These are phyloP conservation scores for Shiraia sp. DNA, from an alignment of 2,329 filamentous ascomycete species.

Conservation along the genomic window DNA sequence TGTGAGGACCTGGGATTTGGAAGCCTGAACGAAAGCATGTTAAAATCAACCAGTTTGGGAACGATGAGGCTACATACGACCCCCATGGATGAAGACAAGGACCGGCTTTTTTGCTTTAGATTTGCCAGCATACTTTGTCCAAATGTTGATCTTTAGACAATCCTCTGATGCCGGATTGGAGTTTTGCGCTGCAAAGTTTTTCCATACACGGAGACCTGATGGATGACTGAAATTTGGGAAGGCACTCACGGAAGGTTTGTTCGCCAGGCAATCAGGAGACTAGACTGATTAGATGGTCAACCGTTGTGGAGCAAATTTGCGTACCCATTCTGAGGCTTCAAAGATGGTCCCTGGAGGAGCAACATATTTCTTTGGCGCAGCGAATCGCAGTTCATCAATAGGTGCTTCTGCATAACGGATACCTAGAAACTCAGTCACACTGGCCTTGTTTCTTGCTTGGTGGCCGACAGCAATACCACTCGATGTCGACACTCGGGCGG, in stretches of 20 bases:
- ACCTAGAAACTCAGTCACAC: conserved; percentile 40
- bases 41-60: neutral
- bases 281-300: conserved; percentile 14
- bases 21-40: conserved; percentile 17
- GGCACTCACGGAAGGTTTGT: conserved; percentile 25
- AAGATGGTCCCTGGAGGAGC: conserved; percentile 24
- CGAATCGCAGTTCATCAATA: conserved; percentile 39
- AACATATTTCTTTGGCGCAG: conserved; percentile 30
- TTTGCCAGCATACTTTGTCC: conserved; percentile 24
- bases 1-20: conserved; percentile 29
- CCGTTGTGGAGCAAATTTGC: neutral
- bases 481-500: conserved; percentile 25
- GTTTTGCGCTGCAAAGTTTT: conserved; percentile 31
- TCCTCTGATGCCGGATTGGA: conserved; percentile 29
- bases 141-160: conserved; percentile 36
- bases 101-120: conserved; percentile 29
- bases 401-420: conserved; percentile 43
- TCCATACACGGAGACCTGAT: conserved; percentile 29
- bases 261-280: conserved; percentile 29
- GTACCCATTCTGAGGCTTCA: conserved; percentile 28
- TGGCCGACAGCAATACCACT: conserved; percentile 41
- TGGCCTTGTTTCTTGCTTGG: conserved; percentile 21
- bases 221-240: conserved; percentile 33
- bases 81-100: conserved; percentile 34
- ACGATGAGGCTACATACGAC: conserved; percentile 22